Evolutionary conservation across 1,284 basidiomycete genomes (phyloP).

Genomic region (Apiotrichum siamense): DNA sequence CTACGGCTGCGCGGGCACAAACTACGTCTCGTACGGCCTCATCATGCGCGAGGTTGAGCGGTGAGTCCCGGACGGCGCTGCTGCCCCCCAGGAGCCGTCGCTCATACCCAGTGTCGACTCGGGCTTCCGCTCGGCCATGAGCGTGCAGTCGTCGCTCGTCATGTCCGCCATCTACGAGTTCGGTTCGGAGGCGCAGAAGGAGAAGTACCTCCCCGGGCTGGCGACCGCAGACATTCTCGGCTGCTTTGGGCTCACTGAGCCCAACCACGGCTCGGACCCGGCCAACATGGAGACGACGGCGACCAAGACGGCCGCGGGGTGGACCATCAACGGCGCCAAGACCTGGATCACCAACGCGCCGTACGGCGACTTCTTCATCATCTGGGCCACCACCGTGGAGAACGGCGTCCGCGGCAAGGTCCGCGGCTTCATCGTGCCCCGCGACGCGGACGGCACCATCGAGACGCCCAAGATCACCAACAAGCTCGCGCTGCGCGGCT

Average conservation of each 20-base stretch:
- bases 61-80: conserved; percentile 50
- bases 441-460: conserved; percentile 4
- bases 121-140: conserved; percentile 91
- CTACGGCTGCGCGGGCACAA: conserved; percentile 91
- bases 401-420: conserved; percentile 61
- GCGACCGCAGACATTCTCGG: conserved; percentile 52
- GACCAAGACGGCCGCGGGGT: conserved; percentile 75
- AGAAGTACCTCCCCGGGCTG: conserved; percentile 69
- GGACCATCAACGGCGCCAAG: conserved; percentile 81
- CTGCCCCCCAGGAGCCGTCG: no score
- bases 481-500: conserved; percentile 84
- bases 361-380: conserved; percentile 74
- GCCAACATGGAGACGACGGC: conserved; percentile 90
- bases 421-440: conserved; percentile 72
- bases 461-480: conserved; percentile 77
- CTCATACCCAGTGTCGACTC: conserved; percentile 68
- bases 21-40: conserved; percentile 84
- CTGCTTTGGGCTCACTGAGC: conserved; percentile 93
- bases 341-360: conserved; percentile 95
- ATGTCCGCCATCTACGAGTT: conserved; percentile 96
- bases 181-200: conserved; percentile 82
- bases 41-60: conserved; percentile 85
- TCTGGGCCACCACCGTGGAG: conserved; percentile 64
- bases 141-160: conserved; percentile 91
- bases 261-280: conserved; percentile 93